Base-by-base conservation (phyloP, 768 basidiomycete genomes). In the Dacryopinax spathularia region DNA sequence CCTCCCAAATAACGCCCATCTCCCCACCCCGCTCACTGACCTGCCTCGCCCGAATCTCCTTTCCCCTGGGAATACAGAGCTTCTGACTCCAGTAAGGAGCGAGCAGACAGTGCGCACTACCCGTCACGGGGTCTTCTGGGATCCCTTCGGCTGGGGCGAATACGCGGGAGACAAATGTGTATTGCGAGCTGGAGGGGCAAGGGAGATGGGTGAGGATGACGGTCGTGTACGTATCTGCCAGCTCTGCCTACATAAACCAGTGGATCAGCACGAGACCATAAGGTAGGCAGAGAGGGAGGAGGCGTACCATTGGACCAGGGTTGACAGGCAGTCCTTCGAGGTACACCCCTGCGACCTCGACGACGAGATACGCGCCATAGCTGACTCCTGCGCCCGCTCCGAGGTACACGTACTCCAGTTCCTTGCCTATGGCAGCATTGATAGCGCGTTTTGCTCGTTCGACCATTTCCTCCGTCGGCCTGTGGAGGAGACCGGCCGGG, bases 11-110 rank as follows among this genome's bases (percentile, higher is more conserved):
- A 22, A 82, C 66, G 34, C 71, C 75, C 56, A 83, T 62, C 25
- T 77, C 72, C 1, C 81, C 83, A 12, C 80, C 80, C 41, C 83
- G 72, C 2, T 69, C 66, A 69, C 83, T 83, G 22, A 83, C 82
- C 68, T 82, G 80, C 64, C 70, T 79, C 4, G 80, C 80, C n/a
- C 68, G 67, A 31, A 80, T 73, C 62, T 77, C 73, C 33, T 70
- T 15, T 6, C 48, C 48, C 13, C 15, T 10, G 9, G 48, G 48
- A 20, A 60, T 39, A 33, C 34, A 62, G 22, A 61, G 56, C 31
- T 33, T 41, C 33, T 33, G 13, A 27, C 56, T 64, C 68, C 72
- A 75, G 66, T 72, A 75, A 0, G 70, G 68, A n/a, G 68, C 68
- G 18, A 73, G 62, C 1, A 71, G 34, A 6, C 68, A 65, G 60